Evolutionary conservation across 1,139 yeast genomes (phyloP), one percentile per base, ranked within the genome.

Genomic region (Arxiozyma bovina): DNA sequence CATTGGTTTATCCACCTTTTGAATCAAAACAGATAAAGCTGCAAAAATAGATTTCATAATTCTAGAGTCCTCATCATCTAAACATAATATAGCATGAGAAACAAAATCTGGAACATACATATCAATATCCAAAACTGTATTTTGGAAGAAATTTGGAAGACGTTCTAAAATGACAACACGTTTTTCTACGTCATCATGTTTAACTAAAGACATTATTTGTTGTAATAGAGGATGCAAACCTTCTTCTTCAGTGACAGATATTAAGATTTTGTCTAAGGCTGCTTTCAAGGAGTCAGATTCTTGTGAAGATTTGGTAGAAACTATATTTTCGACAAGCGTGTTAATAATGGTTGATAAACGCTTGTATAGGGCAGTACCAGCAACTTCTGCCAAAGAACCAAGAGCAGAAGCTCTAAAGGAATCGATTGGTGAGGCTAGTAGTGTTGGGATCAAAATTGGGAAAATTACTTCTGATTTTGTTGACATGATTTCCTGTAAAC

Each of bases 401-500:
- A 93, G 76, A 4, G 97, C 96, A 55, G 79, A 77, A 22, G 96
- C 96, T 72, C 91, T 90, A 74, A 85, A 84, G 0, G 82, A 76
- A 62, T 89, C 90, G 58, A 93, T 82, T 11, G 97, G 97, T 11
- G 91, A 84, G 11, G 83, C 70, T 66, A 91, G 76, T 67, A 94
- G 77, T 0, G 96, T 81, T 52, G 99, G 98, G 57, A 93, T 79
- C 68, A 93, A 79, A 53, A 89, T 86, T 54, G 99, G 98, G 91
- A 94, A 90, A 57, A 93, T 88, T 2, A 87, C 83, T 58, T 89
- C 95, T 7, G 97, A 80, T 69, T 89, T 87, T 15, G 91, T 84
- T 6, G 94, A 81, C 96, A 94, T 89, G 63, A 93, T 86, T 68
- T 90, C 98, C 72, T 87, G 85, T 62, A 94, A 77, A 4, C 99